A percentile compares a stretch with the other conserved stretches of the same genome.
Conservation (phyloP, 2,329 filamentous ascomycete genomes). For the Aureobasidium musti region DNA sequence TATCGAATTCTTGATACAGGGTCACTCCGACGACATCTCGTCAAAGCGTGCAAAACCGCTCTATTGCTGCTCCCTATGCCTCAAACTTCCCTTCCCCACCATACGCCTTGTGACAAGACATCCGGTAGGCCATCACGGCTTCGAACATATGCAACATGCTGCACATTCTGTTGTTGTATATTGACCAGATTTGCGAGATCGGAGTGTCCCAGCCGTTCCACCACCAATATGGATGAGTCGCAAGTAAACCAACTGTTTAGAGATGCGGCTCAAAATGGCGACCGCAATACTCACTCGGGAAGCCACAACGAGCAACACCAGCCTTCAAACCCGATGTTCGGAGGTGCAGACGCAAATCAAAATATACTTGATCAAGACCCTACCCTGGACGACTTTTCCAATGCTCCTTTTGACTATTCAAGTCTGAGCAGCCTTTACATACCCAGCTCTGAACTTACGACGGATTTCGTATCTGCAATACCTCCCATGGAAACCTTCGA, state of each 20-base stretch:
- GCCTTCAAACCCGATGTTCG: background rate
- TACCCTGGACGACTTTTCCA: conserved; percentile 9
- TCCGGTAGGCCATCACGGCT: background rate
- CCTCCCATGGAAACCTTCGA: conserved; percentile 10
- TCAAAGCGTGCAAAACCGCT: background rate
- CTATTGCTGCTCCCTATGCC: conserved; percentile 23
- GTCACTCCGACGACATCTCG: too few relatives aligned
- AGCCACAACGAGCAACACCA: conserved; percentile 1
- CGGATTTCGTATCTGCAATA: conserved; percentile 3
- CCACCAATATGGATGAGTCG: conserved; percentile 8
- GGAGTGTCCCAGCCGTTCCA: background rate
- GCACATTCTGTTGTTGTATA: background rate
- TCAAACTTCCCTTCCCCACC: background rate
- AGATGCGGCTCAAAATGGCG: background rate
- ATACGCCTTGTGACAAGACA: conserved; percentile 2
- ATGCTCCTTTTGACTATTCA: conserved; percentile 8
- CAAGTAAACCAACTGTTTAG: background rate
- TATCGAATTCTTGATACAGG: too few relatives aligned
- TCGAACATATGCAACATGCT: background rate
- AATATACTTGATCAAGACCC: background rate
- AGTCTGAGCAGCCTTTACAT: conserved; percentile 6
- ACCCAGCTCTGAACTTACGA: background rate
- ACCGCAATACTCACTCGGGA: background rate
- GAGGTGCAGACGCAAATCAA: background rate
- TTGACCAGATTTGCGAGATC: background rate